These are phyloP conservation scores for Salix brachista DNA, from an alignment of 345 rosid genomes.

Conservation along the genomic window DNA sequence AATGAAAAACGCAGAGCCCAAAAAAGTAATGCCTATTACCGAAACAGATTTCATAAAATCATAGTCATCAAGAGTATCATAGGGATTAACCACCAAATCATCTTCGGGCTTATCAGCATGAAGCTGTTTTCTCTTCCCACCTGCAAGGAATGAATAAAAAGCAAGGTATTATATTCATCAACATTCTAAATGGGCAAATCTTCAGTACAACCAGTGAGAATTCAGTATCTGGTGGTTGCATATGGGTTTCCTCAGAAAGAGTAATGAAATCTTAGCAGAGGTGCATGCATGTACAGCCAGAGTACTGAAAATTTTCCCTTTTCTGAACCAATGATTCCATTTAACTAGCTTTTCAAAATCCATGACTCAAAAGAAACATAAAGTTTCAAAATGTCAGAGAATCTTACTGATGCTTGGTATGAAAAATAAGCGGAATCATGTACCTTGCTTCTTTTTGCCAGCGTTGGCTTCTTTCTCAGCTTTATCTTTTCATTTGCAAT, in stretches of 20 bases:
- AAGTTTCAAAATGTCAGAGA: not conserved
- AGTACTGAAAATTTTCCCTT: not conserved
- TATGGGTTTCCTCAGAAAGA: not conserved
- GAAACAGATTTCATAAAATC: conserved; percentile 74
- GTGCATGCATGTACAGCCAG: not conserved
- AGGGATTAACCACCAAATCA: conserved; percentile 50
- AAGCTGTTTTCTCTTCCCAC: conserved; percentile 80
- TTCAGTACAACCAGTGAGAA: no score
- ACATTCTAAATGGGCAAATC: not conserved
- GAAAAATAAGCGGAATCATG: no score
- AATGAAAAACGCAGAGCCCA: conserved; percentile 1
- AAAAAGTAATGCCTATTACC: conserved; percentile 6
- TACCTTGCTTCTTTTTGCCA: no score
- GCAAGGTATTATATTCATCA: not conserved
- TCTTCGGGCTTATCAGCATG: conserved; percentile 71
- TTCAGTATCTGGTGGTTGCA: not conserved
- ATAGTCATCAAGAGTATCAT: conserved; percentile 62
- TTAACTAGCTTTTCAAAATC: not conserved
- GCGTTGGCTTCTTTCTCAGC: no score
- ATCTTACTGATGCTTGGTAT: no score
- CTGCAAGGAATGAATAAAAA: conserved; percentile 13
- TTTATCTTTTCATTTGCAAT: no score
- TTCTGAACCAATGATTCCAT: not conserved
- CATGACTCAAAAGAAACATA: not conserved
- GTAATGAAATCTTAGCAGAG: not conserved